Evolutionary conservation across 2,329 filamentous ascomycete species (phyloP), one percentile per base, ranked within the genome.

Genomic region (Colletotrichum sidae): DNA sequence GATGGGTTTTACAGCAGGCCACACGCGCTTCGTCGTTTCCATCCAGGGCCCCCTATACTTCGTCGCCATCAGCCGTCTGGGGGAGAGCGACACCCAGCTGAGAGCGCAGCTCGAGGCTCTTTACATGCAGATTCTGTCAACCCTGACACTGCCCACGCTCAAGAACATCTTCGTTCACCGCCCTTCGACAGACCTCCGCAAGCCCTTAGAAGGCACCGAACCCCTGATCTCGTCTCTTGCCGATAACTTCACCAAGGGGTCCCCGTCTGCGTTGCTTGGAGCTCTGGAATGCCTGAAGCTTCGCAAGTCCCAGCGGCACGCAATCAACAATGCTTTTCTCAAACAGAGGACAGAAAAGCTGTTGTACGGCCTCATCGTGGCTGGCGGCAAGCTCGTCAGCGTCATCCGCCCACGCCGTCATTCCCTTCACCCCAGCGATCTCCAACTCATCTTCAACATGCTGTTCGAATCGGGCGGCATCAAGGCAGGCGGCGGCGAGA

Each of bases 401-500:
- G 96, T 99, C 42, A 92, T 98, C 62, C 86, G 96, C 42, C 96
- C 96, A 6, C 94, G 96, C 71, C 93, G 96, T 63, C 96, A 99
- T 77, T 97, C 94, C 0, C 84, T 99, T 2, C 96, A 99, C 72
- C 96, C 96, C 0, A 95, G 94, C 68, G 96, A 99, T 75, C 84
- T 99, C 33, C 95, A 97, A 74, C 86, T 99, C 50, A 94, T 99
- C 67, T 99, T 99, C 84, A 98, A 98, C 75, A 99, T 99, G 96
- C 88, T 99, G 2, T 99, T 99, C 72, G 94, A 97, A 79, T 96
- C 95, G 2, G 93, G 93, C 53, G 92, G 93, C 47, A 91, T 99
- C 75, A 95, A 96, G 75, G 91, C 93, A 17, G 94, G 92, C 6
- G 94, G 86, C 44, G 96, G 95, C 37, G 96, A 99, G 78, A 97